These are phyloP conservation scores for Phellinidium pouzarii DNA, from an alignment of 1,284 basidiomycete species.

Conservation along the genomic window DNA sequence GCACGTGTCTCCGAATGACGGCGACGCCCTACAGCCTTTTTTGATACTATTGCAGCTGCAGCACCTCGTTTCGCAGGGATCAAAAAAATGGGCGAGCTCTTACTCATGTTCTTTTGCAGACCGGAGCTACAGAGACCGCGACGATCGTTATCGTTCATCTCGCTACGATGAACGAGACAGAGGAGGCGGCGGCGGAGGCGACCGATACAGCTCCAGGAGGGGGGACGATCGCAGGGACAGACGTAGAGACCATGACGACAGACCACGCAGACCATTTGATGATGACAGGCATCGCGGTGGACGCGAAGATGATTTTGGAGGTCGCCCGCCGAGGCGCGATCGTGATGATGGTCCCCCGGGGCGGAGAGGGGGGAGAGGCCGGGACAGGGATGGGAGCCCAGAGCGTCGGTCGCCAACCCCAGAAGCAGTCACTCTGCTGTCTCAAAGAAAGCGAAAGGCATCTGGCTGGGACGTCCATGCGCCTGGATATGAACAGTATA, in stretches of 20 bases:
- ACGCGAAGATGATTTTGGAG: slow-evolving; percentile 40
- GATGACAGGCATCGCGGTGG: slow-evolving; percentile 40
- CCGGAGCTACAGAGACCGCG: slow-evolving; percentile 18
- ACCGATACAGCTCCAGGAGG: slow-evolving; percentile 21
- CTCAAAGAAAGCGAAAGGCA: slow-evolving; percentile 79
- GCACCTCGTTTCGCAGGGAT: background rate
- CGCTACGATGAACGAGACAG: slow-evolving; percentile 22
- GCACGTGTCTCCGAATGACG: slow-evolving; percentile 12
- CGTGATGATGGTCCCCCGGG: slow-evolving; percentile 32
- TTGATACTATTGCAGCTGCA: slow-evolving; percentile 15
- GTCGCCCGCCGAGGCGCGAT: slow-evolving; percentile 33
- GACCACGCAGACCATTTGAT: slow-evolving; percentile 33
- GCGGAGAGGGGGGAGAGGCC: slow-evolving; percentile 32
- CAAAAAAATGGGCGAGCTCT: slow-evolving; percentile 2
- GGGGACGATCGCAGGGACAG: slow-evolving; percentile 17
- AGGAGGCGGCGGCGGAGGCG: slow-evolving; percentile 22
- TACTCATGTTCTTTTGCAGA: slow-evolving; percentile 21
- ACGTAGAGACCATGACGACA: slow-evolving; percentile 32
- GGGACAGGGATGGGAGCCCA: slow-evolving; percentile 42
- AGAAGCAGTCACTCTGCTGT: slow-evolving; percentile 74
- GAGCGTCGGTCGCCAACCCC: slow-evolving; percentile 88
- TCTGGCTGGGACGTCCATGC: slow-evolving; percentile 96
- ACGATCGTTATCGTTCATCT: slow-evolving; percentile 22
- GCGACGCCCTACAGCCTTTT: slow-evolving; percentile 12
- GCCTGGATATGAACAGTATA: slow-evolving; percentile 91